These are phyloP conservation scores for Globisporangium okanoganense DNA, from an alignment of 352 stramenopile species.

Conservation along the genomic window DNA sequence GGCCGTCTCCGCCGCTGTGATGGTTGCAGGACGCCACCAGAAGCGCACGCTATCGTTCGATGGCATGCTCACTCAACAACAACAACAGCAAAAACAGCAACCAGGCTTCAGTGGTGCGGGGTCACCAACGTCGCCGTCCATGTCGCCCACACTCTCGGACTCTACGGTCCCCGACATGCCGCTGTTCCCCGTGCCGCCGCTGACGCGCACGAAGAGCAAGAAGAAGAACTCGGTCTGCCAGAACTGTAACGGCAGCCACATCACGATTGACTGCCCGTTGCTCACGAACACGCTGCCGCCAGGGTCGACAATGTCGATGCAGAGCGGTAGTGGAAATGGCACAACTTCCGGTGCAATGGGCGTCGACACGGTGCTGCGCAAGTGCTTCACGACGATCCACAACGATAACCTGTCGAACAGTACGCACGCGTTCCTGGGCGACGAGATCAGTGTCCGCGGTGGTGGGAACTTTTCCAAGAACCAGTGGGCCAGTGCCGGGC, in stretches of 20 bases:
- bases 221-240: constrained; percentile 65
- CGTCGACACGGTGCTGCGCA: constrained; percentile 78
- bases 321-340: neutral
- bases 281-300: constrained; percentile 48
- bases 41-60: constrained; percentile 44
- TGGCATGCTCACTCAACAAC: constrained; percentile 1
- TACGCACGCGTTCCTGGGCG: constrained; percentile 77
- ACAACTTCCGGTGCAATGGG: constrained; percentile 8
- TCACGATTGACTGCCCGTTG: constrained; percentile 73
- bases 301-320: constrained; percentile 5
- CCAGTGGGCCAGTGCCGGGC: constrained; percentile 20
- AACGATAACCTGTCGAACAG: constrained; percentile 85
- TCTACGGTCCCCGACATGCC: neutral
- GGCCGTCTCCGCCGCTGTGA: constrained; percentile 37
- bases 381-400: constrained; percentile 84
- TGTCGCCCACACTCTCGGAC: constrained; percentile 18
- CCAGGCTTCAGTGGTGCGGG: neutral
- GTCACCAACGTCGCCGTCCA: constrained; percentile 14
- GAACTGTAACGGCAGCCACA: constrained; percentile 81
- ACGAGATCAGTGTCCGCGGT: constrained; percentile 82
- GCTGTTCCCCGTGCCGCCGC: constrained; percentile 29
- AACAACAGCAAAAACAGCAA: neutral
- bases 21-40: constrained; percentile 32
- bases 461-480: constrained; percentile 46
- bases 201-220: constrained; percentile 52